Evolutionary conservation across 176 grass and related monocot species (phyloP).

Genomic region (Leersia perrieri): DNA sequence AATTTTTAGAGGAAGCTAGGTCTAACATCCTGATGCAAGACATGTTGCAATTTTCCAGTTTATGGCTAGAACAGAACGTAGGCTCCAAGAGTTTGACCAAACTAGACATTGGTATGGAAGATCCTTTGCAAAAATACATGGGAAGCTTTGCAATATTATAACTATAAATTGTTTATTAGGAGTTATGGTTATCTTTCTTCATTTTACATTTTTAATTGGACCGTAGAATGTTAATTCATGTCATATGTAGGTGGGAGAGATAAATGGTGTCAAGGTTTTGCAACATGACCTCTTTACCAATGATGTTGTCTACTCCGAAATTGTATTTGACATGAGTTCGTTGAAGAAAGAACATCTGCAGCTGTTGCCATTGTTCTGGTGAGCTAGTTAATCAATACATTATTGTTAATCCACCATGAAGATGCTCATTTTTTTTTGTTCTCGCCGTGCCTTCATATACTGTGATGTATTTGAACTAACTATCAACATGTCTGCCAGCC

Average conservation of each 20-base stretch:
- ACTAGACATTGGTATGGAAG: not conserved
- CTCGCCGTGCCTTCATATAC: not conserved
- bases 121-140: not conserved
- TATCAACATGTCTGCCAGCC: slow-evolving; percentile 52
- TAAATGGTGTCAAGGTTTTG: slow-evolving; percentile 91
- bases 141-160: not conserved
- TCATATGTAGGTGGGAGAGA: slow-evolving; percentile 68
- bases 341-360: slow-evolving; percentile 94
- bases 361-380: slow-evolving; percentile 95
- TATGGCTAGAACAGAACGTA: not conserved
- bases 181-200: not conserved
- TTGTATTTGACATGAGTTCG: slow-evolving; percentile 91
- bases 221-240: slow-evolving; percentile 5
- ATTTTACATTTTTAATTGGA: slow-evolving; percentile 22
- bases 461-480: slow-evolving; percentile 31
- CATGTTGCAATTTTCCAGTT: not conserved
- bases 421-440: not conserved
- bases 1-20: not conserved
- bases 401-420: slow-evolving; percentile 23
- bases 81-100: not conserved
- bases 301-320: slow-evolving; percentile 87
- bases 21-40: not conserved
- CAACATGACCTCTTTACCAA: slow-evolving; percentile 99
- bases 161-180: not conserved
- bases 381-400: slow-evolving; percentile 27